phyloP scores from a whole-genome alignment of 2,329 filamentous ascomycete species.

The Talaromyces sp. region DNA sequence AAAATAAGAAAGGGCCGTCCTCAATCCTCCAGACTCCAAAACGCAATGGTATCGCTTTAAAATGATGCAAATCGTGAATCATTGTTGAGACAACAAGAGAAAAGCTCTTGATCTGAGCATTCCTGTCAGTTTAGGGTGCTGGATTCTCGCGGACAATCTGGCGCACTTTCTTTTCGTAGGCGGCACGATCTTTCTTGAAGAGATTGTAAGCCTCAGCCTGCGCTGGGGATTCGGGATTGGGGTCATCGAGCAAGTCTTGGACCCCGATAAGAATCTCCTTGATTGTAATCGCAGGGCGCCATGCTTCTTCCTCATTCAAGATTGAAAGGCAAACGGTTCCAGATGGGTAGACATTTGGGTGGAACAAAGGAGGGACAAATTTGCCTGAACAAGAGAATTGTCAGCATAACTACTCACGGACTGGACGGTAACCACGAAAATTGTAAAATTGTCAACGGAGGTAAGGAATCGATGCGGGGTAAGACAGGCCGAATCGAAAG shows the following conservation, averaged over 20 bases:
- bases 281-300: conserved; percentile 97
- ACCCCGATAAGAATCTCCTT: conserved; percentile 97
- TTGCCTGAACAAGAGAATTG: conserved; percentile 62
- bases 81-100: background rate
- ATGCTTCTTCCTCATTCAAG: conserved; percentile 95
- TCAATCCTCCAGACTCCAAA: background rate
- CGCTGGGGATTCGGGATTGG: conserved; percentile 93
- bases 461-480: background rate
- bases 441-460: background rate
- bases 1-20: background rate
- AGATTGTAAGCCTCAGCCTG: conserved; percentile 97
- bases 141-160: conserved; percentile 88
- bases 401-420: background rate
- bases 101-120: background rate
- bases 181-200: conserved; percentile 81
- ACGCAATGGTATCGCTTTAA: conserved; percentile 2
- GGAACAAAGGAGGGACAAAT: conserved; percentile 92
- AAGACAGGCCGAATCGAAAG: background rate
- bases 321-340: conserved; percentile 97
- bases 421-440: background rate
- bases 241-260: conserved; percentile 91
- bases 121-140: conserved; percentile 52
- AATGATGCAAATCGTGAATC: conserved; percentile 4
- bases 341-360: conserved; percentile 97
- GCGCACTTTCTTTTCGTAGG: conserved; percentile 85